phyloP scores from a whole-genome alignment of 2,329 filamentous ascomycete genomes.

The Diaporthe caulivora region DNA sequence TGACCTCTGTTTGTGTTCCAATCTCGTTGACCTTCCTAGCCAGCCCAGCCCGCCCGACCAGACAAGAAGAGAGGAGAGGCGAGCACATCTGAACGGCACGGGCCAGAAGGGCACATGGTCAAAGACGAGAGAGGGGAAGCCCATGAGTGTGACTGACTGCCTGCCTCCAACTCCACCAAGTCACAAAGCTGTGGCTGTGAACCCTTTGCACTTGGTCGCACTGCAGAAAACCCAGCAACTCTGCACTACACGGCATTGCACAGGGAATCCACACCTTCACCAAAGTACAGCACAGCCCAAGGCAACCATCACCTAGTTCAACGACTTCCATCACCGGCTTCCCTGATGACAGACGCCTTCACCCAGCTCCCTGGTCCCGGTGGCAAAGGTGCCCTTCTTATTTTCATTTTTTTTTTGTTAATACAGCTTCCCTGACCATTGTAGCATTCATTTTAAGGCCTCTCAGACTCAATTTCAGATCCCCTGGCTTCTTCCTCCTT shows the following conservation, averaged over 20 bases:
- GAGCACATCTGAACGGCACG: not conserved
- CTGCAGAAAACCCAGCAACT: slow-evolving; percentile 8
- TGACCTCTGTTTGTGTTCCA: slow-evolving; percentile 6
- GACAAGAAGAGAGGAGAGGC: too few species aligned
- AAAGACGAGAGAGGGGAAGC: slow-evolving; percentile 17
- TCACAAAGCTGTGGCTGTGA: slow-evolving; percentile 18
- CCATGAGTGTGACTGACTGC: not conserved
- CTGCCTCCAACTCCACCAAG: not conserved
- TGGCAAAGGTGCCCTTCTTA: not conserved
- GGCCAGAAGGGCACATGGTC: slow-evolving; percentile 1
- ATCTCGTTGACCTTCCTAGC: not conserved
- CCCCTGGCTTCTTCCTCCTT: not conserved
- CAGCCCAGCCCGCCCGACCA: not conserved
- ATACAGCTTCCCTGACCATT: not conserved
- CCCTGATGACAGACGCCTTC: too few species aligned
- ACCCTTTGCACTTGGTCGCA: not conserved
- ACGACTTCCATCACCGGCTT: too few species aligned
- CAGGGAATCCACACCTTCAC: not conserved
- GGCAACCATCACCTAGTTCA: not conserved
- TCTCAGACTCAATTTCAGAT: not conserved
- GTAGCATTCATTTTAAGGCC: not conserved
- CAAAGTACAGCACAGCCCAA: not conserved
- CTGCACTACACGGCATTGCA: slow-evolving; percentile 3
- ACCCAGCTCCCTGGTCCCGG: too few species aligned
- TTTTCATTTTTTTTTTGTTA: too few species aligned